These are phyloP conservation scores for Penicillium sp. DNA, from an alignment of 2,329 filamentous ascomycete genomes.

Conservation along the genomic window DNA sequence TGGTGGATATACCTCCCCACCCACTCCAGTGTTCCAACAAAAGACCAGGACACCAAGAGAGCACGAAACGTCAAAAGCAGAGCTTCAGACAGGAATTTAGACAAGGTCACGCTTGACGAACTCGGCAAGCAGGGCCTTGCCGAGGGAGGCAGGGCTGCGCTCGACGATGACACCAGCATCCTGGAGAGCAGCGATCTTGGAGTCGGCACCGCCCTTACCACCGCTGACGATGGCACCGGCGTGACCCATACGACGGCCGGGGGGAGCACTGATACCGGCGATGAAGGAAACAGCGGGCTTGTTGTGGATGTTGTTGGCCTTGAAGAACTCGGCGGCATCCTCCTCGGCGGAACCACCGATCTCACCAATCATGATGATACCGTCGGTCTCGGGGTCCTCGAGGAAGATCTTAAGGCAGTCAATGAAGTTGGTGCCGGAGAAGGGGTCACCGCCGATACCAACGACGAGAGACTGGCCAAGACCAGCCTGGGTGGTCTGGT, in stretches of 20 bases:
- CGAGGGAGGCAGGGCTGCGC: constrained; percentile 86
- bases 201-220: constrained; percentile 96
- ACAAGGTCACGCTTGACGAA: constrained; percentile 96
- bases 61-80: constrained; percentile 19
- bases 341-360: constrained; percentile 97
- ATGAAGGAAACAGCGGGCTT: constrained; percentile 99
- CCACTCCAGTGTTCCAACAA: constrained; percentile 16
- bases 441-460: constrained; percentile 97
- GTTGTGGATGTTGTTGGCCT: constrained; percentile 84
- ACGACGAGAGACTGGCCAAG: constrained; percentile 98
- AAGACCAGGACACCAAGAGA: constrained; percentile 21
- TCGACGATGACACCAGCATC: constrained; percentile 93
- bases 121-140: constrained; percentile 91
- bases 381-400: constrained; percentile 92
- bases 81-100: constrained; percentile 53
- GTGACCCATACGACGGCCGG: constrained; percentile 97
- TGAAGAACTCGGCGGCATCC: constrained; percentile 95
- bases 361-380: constrained; percentile 99
- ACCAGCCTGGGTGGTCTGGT: constrained; percentile 96
- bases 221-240: constrained; percentile 97
- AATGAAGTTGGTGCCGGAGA: constrained; percentile 99
- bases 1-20: constrained; percentile 25
- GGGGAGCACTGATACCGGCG: constrained; percentile 94
- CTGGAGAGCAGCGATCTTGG: constrained; percentile 95
- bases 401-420: constrained; percentile 98